Evolutionary conservation across 306 rosid species (phyloP), one percentile per base, ranked within the genome.

Genomic region (Gastrolobium bilobum): DNA sequence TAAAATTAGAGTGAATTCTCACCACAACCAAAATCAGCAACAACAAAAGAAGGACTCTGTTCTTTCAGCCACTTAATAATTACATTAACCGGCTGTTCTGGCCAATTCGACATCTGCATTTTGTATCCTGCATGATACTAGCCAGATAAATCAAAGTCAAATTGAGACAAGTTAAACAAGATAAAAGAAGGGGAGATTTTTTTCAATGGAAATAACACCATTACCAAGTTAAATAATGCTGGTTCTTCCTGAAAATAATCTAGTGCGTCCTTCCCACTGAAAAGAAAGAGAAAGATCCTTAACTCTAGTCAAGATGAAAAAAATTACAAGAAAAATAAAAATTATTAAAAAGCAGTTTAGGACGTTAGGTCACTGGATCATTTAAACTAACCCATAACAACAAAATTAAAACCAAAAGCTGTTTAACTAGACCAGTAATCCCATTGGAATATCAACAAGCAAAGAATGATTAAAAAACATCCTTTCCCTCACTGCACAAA

Each of bases 11-110:
- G 10, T 6, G 47, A 80, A 34, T 51, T 67, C 97, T 90, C 82
- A 92, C 99, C 99, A 42, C 98, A 95, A 68, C 99, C 99, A 85
- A 95, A 95, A 89, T 95, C 98, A 79, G 99, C 98, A 44, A 95
- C 89, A 53, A 86, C 90, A 79, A 91, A 76, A 51, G 96, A 91
- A 47, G 94, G 87, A 73, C 75, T 84, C 79, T 84, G 96, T 71
- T 90, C 88, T 75, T 83, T 92, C 44, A 95, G 80, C 98, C 98
- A 95, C 71, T 85, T 87, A 64, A 87, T 89, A 73, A 95, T 92
- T 54, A 90, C 91, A 78, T 92, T 81, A 76, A 95, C 93, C 0
- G 98, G 98, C 73, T 82, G 85, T 87, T 95, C 96, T 35, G 99
- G 99, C 97, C 99, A 95, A 71, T 85, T 91, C 0, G 93, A 86